phyloP scores from a whole-genome alignment of 23 red algal genomes.

The Gracilaria vermiculophylla region DNA sequence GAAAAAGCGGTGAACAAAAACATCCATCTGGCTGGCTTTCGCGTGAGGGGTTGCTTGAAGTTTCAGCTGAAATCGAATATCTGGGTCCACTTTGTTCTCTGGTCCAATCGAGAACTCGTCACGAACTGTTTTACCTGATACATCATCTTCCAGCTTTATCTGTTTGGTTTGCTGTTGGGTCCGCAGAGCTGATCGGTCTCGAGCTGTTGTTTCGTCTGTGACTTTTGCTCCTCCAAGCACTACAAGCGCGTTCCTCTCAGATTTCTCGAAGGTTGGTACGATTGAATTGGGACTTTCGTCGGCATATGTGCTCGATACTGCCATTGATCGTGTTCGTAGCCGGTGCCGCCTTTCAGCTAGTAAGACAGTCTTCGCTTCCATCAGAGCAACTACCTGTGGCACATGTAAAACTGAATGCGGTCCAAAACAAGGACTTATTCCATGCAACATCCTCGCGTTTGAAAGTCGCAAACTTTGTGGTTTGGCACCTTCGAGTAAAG shows the following conservation, averaged over 20 bases:
- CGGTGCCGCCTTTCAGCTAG: constrained; percentile 30
- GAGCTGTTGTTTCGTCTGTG: not conserved
- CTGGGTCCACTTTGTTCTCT: constrained; percentile 14
- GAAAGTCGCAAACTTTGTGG: constrained; percentile 36
- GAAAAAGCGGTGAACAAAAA: constrained; percentile 26
- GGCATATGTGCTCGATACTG: too few species aligned
- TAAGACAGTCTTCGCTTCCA: constrained; percentile 51
- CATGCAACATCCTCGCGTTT: constrained; percentile 52
- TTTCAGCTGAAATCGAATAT: constrained; percentile 55
- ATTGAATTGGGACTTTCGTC: not conserved
- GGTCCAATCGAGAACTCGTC: too few species aligned
- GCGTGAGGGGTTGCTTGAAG: constrained; percentile 19
- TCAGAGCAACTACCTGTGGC: constrained; percentile 27
- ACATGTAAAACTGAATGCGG: constrained; percentile 46
- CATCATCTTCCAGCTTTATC: not conserved
- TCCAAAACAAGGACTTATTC: constrained; percentile 9
- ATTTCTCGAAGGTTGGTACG: not conserved
- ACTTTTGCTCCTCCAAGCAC: not conserved
- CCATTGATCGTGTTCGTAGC: not conserved
- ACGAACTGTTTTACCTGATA: not conserved
- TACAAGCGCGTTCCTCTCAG: not conserved
- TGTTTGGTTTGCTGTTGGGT: not conserved
- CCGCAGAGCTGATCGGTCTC: not conserved
- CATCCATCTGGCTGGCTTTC: constrained; percentile 26
- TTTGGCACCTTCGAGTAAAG: constrained; percentile 45